Conservation (phyloP, 371 early-diverging fungal species). For the Smittium culicis region DNA sequence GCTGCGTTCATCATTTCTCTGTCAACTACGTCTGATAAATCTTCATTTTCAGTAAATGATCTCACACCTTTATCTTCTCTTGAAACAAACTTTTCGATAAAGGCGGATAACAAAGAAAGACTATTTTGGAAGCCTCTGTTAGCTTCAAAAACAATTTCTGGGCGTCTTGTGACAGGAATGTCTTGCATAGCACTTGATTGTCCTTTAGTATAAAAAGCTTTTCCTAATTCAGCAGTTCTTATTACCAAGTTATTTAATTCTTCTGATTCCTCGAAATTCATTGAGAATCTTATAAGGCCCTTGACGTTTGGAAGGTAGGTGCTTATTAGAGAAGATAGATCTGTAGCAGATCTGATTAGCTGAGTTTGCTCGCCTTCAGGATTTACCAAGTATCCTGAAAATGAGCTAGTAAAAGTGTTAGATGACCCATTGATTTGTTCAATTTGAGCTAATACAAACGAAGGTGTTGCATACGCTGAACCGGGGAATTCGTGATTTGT, state of each 20-base stretch:
- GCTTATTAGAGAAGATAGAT: conserved; percentile 65
- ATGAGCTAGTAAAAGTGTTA: conserved; percentile 59
- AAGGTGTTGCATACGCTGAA: conserved; percentile 78
- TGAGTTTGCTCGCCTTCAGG: conserved; percentile 71
- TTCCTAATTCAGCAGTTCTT: conserved; percentile 45
- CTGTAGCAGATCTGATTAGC: conserved; percentile 67
- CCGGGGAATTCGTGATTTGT: conserved; percentile 66
- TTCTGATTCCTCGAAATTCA: conserved; percentile 64
- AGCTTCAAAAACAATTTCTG: conserved; percentile 53
- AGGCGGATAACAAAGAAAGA: conserved; percentile 50
- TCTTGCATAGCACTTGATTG: conserved; percentile 61
- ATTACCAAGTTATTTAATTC: conserved; percentile 57
- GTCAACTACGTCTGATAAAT: conserved; percentile 83
- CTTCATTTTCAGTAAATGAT: conserved; percentile 39
- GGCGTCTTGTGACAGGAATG: conserved; percentile 51
- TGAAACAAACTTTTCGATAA: conserved; percentile 59
- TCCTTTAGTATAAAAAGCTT: conserved; percentile 69
- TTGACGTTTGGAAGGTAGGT: conserved; percentile 75
- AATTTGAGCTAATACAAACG: conserved; percentile 75
- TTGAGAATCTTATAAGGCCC: conserved; percentile 72
- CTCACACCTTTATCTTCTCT: conserved; percentile 38
- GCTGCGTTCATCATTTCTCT: conserved; percentile 86
- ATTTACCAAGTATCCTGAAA: conserved; percentile 59
- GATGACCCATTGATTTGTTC: conserved; percentile 69
- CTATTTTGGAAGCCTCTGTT: conserved; percentile 61